phyloP scores from a whole-genome alignment of 768 basidiomycete species.

The Tricholoma terreum region DNA sequence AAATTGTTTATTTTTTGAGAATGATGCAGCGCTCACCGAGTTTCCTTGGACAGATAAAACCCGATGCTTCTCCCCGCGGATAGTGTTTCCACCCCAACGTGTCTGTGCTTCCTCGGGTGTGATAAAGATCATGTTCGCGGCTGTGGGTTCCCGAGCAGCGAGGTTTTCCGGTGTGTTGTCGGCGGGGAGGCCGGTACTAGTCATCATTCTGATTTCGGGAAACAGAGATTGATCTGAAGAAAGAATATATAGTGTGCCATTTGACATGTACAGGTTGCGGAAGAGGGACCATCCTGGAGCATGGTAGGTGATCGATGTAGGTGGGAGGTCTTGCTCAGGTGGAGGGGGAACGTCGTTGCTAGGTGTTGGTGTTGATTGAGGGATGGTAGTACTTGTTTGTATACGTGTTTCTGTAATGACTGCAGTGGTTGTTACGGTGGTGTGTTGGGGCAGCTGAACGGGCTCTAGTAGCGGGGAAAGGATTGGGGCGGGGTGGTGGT shows the following conservation, averaged over 20 bases:
- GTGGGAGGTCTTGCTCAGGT: constrained; percentile 32
- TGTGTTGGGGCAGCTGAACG: background rate
- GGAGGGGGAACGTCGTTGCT: constrained; percentile 1
- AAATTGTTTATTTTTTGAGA: background rate
- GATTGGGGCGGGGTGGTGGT: background rate
- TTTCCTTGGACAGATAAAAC: constrained; percentile 71
- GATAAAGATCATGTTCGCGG: constrained; percentile 59
- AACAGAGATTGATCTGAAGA: constrained; percentile 31
- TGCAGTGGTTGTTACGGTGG: background rate
- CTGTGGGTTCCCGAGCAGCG: constrained; percentile 63
- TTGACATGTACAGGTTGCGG: constrained; percentile 79
- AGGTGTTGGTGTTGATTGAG: background rate
- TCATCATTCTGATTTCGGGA: constrained; percentile 56
- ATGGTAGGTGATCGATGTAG: constrained; percentile 58
- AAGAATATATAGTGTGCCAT: constrained; percentile 76
- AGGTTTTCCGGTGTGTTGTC: constrained; percentile 62
- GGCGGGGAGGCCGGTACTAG: constrained; percentile 61
- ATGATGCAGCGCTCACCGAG: constrained; percentile 44
- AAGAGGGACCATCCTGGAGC: constrained; percentile 87
- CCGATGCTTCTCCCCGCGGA: constrained; percentile 35
- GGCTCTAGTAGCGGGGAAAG: background rate
- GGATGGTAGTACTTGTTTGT: background rate
- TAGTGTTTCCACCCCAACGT: constrained; percentile 52
- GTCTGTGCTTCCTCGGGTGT: constrained; percentile 53
- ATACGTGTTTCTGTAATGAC: constrained; percentile 1